These are phyloP conservation scores for Mycothermus thermophilus DNA, from an alignment of 495 filamentous ascomycete species.

Conservation along the genomic window DNA sequence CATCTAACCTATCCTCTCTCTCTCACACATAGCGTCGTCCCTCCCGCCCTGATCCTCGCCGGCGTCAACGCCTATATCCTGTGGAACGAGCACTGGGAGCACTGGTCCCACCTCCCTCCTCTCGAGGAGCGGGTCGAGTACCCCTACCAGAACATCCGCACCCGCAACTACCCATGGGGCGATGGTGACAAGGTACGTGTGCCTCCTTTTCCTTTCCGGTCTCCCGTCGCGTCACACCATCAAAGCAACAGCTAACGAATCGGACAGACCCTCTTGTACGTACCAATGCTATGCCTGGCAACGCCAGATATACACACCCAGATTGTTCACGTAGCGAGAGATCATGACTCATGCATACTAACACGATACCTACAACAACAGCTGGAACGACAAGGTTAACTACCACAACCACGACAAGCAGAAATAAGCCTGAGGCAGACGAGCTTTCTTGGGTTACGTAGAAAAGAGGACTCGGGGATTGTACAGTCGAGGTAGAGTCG, in stretches of 20 bases:
- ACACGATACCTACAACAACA: too few species aligned
- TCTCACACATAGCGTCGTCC: constrained; percentile 57
- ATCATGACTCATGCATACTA: too few species aligned
- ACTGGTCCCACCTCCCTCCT: constrained; percentile 73
- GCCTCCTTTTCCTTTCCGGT: constrained; percentile 18
- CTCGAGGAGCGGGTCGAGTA: constrained; percentile 83
- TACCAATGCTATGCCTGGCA: constrained; percentile 3
- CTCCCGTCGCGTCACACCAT: not conserved
- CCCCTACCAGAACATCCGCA: constrained; percentile 84
- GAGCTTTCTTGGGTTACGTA: too few species aligned
- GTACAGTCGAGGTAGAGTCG: too few species aligned
- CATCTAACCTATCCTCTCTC: too few species aligned
- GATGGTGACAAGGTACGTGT: constrained; percentile 84
- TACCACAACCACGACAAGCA: constrained; percentile 87
- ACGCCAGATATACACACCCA: too few species aligned
- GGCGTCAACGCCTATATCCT: constrained; percentile 70
- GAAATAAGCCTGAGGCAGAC: constrained; percentile 27
- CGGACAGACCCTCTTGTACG: constrained; percentile 32
- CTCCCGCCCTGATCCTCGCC: constrained; percentile 56
- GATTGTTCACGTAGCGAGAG: too few species aligned
- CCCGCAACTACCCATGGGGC: constrained; percentile 82
- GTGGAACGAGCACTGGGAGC: constrained; percentile 93
- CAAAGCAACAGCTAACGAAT: not conserved
- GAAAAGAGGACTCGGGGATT: too few species aligned
- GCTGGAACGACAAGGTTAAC: constrained; percentile 92